phyloP scores from a whole-genome alignment of 1,139 yeast genomes.

The Suhomyces kunorum region DNA sequence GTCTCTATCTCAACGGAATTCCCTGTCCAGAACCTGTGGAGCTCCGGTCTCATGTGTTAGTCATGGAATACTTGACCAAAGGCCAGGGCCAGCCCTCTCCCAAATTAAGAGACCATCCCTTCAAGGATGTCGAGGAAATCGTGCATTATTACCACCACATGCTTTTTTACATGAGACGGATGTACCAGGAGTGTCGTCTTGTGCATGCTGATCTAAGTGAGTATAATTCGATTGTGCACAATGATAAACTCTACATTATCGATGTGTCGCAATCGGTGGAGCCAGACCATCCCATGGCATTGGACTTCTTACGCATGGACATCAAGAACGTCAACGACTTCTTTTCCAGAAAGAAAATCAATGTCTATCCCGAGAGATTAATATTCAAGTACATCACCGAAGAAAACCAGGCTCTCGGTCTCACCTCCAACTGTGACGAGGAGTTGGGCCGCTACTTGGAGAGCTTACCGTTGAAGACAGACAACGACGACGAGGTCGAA shows the following conservation, averaged over 20 bases:
- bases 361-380: conserved; percentile 77
- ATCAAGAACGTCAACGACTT: conserved; percentile 92
- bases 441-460: conserved; percentile 41
- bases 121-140: conserved; percentile 63
- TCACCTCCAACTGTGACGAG: conserved; percentile 44
- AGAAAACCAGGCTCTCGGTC: conserved; percentile 38
- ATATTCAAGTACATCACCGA: conserved; percentile 73
- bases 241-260: conserved; percentile 78
- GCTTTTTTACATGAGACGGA: conserved; percentile 78
- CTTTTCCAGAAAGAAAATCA: conserved; percentile 68
- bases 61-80: conserved; percentile 85
- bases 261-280: conserved; percentile 98
- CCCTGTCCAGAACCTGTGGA: conserved; percentile 93
- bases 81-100: conserved; percentile 90
- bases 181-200: conserved; percentile 84
- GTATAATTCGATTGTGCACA: conserved; percentile 85
- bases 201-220: conserved; percentile 98
- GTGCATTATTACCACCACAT: conserved; percentile 72
- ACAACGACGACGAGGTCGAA: conserved; percentile 55
- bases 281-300: conserved; percentile 96
- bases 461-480: conserved; percentile 53
- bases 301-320: conserved; percentile 95
- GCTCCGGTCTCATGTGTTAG: conserved; percentile 84
- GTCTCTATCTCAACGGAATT: conserved; percentile 75
- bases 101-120: conserved; percentile 76